A percentile compares a stretch with the other conserved stretches of the same genome.
Evolutionary conservation across 2,329 filamentous ascomycete species (phyloP).

Genomic region (Sporothrix phasma): DNA sequence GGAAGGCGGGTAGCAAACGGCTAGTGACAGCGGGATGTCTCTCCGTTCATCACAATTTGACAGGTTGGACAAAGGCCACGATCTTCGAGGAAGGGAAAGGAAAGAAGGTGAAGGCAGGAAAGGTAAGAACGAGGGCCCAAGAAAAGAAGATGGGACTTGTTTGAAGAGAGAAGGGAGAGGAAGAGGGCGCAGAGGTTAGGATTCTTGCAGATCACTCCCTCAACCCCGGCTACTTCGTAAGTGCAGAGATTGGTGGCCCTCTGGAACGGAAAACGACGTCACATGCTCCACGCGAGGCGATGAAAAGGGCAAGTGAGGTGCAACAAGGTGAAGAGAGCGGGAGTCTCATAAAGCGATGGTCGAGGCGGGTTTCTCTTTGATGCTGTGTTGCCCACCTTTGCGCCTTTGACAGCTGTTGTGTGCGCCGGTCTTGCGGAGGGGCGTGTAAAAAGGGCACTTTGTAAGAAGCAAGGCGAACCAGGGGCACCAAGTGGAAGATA

Average conservation of each 20-base stretch:
- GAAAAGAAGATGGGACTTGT: neutral
- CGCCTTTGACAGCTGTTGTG: neutral
- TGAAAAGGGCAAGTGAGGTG: neutral
- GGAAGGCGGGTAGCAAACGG: neutral
- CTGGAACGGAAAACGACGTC: slow-evolving; percentile 16
- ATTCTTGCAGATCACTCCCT: neutral
- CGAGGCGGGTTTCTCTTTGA: neutral
- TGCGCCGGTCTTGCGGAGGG: neutral
- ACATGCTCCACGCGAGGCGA: slow-evolving; percentile 10
- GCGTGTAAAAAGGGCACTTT: neutral
- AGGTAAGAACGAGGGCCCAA: neutral
- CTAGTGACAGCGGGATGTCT: neutral
- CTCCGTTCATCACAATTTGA: slow-evolving; percentile 14
- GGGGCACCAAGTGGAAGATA: neutral
- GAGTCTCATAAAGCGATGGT: neutral
- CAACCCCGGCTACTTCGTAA: neutral
- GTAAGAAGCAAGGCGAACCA: neutral
- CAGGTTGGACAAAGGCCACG: neutral
- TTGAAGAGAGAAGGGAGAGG: neutral
- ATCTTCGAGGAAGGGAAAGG: slow-evolving; percentile 1
- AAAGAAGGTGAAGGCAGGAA: neutral
- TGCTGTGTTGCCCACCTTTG: neutral
- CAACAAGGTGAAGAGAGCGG: neutral
- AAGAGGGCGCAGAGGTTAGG: neutral
- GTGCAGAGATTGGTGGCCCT: slow-evolving; percentile 11